A percentile compares a stretch with the other conserved stretches of the same genome.
These are phyloP conservation scores for Vitis riparia DNA, from an alignment of 164 flowering plant species.

Conservation along the genomic window DNA sequence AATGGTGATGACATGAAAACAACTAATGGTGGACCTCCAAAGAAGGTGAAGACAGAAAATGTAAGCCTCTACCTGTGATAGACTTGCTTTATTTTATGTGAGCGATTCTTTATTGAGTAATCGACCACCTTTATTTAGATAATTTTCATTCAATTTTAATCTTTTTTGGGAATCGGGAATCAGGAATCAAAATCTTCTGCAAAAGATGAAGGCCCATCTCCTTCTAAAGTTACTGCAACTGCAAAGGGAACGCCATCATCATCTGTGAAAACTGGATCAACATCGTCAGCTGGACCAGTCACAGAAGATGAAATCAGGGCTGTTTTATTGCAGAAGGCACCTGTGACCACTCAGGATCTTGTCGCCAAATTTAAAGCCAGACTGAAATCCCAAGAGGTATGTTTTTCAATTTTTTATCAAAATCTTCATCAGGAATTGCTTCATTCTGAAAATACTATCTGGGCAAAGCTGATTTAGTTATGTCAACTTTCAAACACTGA, in stretches of 20 bases:
- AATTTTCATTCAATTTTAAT: neutral
- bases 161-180: neutral
- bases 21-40: constrained; percentile 53
- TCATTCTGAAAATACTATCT: neutral
- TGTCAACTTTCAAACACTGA: neutral
- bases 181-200: constrained; percentile 60
- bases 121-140: neutral
- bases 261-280: constrained; percentile 34
- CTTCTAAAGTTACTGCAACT: constrained; percentile 40
- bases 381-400: constrained; percentile 68
- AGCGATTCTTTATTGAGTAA: neutral
- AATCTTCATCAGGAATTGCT: neutral
- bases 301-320: constrained; percentile 91
- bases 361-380: constrained; percentile 79
- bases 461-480: neutral
- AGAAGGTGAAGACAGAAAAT: constrained; percentile 75
- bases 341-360: constrained; percentile 84
- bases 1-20: constrained; percentile 70
- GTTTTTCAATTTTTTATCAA: neutral
- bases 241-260: constrained; percentile 39
- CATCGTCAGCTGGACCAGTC: constrained; percentile 63
- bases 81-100: neutral
- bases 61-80: constrained; percentile 22
- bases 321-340: constrained; percentile 62
- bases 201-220: constrained; percentile 48